Evolutionary conservation across 75 land plant species (phyloP).

Genomic region (Cupressus sempervirens): DNA sequence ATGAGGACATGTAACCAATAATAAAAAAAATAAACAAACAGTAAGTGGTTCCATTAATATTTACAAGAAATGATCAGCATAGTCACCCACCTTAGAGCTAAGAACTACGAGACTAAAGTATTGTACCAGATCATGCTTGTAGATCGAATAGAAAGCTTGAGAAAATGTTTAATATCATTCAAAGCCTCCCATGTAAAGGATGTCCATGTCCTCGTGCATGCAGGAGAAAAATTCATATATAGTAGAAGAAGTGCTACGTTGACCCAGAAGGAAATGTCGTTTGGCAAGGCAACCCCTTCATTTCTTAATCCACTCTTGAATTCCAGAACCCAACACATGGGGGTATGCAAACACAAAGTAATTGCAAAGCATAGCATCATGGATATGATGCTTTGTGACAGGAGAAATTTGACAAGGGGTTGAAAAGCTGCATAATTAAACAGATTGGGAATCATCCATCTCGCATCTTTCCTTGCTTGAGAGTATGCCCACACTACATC

Average conservation of each 20-base stretch:
- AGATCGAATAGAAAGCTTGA: slow-evolving; percentile 71
- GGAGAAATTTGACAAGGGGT: slow-evolving; percentile 63
- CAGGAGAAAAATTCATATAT: slow-evolving; percentile 49
- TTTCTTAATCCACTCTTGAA: slow-evolving; percentile 61
- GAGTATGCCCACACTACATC: slow-evolving; percentile 57
- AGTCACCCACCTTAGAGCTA: too few relatives aligned
- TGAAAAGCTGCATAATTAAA: slow-evolving; percentile 65
- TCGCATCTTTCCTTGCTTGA: slow-evolving; percentile 53
- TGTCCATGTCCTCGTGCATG: slow-evolving; percentile 61
- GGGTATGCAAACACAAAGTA: slow-evolving; percentile 43
- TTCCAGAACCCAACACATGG: slow-evolving; percentile 62
- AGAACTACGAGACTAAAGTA: not conserved
- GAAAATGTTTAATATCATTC: slow-evolving; percentile 32
- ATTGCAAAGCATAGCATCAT: slow-evolving; percentile 52
- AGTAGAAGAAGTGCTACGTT: slow-evolving; percentile 40
- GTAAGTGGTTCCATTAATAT: too few relatives aligned
- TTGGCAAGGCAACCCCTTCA: slow-evolving; percentile 75
- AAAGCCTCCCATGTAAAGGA: slow-evolving; percentile 64
- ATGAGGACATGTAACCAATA: too few relatives aligned
- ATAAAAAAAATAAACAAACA: too few relatives aligned
- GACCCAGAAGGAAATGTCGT: slow-evolving; percentile 59
- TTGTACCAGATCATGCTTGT: slow-evolving; percentile 78
- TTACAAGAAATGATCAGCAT: too few relatives aligned
- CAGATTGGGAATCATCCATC: slow-evolving; percentile 64
- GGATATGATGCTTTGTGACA: slow-evolving; percentile 68